Percentiles rank a stretch among this genome's conserved stretches.
Evolutionary conservation across 1,139 yeast species (phyloP).

Genomic region (Suhomyces yuchorum): DNA sequence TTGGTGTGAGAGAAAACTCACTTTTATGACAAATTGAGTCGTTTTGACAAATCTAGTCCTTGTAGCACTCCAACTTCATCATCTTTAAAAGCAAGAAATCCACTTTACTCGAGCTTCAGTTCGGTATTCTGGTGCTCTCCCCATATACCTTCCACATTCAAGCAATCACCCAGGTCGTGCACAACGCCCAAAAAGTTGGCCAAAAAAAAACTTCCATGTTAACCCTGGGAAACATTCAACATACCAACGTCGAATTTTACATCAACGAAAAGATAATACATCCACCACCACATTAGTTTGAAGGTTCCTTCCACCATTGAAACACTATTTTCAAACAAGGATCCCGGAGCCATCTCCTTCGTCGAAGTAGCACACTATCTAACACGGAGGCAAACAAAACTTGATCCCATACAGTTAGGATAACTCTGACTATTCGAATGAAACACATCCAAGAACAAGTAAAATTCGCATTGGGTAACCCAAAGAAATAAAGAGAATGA

Average conservation of each 20-base stretch:
- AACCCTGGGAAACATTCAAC: constrained; percentile 2
- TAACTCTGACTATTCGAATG: constrained; percentile 8
- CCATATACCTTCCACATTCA: neutral
- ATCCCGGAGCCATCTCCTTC: constrained; percentile 2
- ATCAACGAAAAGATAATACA: constrained; percentile 3
- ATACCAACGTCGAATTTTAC: constrained; percentile 8
- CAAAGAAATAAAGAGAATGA: constrained; percentile 21
- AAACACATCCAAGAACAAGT: constrained; percentile 9
- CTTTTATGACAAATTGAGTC: no score
- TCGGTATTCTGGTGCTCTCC: no score
- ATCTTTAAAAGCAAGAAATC: no score
- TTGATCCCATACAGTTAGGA: constrained; percentile 2
- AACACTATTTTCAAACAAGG: constrained; percentile 2
- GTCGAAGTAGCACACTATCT: neutral
- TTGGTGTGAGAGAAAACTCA: no score
- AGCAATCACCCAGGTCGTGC: constrained; percentile 10
- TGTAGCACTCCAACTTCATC: no score
- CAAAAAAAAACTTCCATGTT: constrained; percentile 13
- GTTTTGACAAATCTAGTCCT: no score
- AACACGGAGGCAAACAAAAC: constrained; percentile 9
- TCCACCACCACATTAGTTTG: constrained; percentile 2
- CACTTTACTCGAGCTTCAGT: no score
- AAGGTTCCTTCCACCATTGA: neutral
- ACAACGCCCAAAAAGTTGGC: constrained; percentile 6
- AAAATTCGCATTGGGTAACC: constrained; percentile 8